Base-by-base conservation (phyloP, 495 filamentous ascomycete genomes). In the Lasiosphaeria ovina region DNA sequence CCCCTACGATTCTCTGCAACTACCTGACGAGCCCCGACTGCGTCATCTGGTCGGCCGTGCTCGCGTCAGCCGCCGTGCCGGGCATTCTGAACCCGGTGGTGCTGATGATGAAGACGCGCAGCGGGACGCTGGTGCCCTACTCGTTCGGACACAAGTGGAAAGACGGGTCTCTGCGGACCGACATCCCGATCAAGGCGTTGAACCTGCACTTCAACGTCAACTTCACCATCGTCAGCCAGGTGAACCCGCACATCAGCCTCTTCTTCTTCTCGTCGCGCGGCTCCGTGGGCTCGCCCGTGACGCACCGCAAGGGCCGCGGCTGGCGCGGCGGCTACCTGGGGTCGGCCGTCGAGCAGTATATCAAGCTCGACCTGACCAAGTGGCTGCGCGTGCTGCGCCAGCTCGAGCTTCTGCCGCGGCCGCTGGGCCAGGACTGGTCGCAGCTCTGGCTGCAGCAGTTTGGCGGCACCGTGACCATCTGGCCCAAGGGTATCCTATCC, bases 141-240 rank as follows among this genome's bases (percentile, higher is more conserved):
- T 91, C 87, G 3, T 97, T 97, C 68, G 93, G 92, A 0, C 90
- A 96, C 74, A 97, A 96, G 75, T 98, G 95, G 95, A 98, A 98
- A 74, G 94, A 98, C 69, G 94, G 95, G 54, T 90, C 85, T 59
- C 76, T 98, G 42, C 86, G 93, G 11, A 98, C 94, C 2, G 94
- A 98, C 70, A 97, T 98, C 57, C 94, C 94, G 0, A 85, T 98
- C 69, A 93, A 92, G 73, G 87, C 92, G 6, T 78, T 98, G 47
- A 98, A 98, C 67, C 79, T 94, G 1, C 91, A 97, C 71, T 98
- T 98, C 82, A 97, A 97, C 72, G 95, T 98, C 66, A 96, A 93
- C 63, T 98, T 98, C 74, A 90, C 89, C 58, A 92, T 98, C 63
- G 94, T 98, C 70, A 89, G 85, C 56, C 94, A 98, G 74, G 93